Evolutionary conservation across 306 rosid genomes (phyloP).

Genomic region (Biancaea sappan): DNA sequence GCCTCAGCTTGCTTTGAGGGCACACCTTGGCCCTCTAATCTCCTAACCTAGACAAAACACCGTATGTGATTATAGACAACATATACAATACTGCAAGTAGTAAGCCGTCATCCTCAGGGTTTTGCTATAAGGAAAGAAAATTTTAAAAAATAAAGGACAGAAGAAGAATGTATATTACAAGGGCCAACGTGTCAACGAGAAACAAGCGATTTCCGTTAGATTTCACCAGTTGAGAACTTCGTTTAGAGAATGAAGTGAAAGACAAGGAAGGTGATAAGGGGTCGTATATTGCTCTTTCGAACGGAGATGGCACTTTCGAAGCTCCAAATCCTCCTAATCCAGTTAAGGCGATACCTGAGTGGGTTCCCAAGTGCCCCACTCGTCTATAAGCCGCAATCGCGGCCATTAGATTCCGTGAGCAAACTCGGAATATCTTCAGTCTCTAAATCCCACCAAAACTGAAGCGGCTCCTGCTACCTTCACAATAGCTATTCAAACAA

Average conservation of each 20-base stretch:
- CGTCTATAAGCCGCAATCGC: constrained; percentile 66
- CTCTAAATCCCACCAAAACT: constrained; percentile 19
- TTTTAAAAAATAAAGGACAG: neutral
- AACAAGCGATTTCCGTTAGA: constrained; percentile 69
- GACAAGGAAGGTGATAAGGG: constrained; percentile 31
- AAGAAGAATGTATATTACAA: constrained; percentile 47
- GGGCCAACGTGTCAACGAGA: constrained; percentile 90
- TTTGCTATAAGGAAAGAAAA: neutral
- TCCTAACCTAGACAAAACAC: constrained; percentile 64
- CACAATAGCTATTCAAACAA: constrained; percentile 25
- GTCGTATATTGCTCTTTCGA: constrained; percentile 28
- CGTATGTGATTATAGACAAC: neutral
- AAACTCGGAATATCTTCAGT: constrained; percentile 11
- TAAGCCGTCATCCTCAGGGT: neutral
- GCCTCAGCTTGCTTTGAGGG: constrained; percentile 94
- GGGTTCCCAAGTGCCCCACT: constrained; percentile 41
- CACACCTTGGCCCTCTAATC: constrained; percentile 80
- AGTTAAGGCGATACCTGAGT: constrained; percentile 42
- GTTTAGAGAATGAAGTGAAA: constrained; percentile 38
- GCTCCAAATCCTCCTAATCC: constrained; percentile 48
- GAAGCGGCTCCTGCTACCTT: constrained; percentile 11
- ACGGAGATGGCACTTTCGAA: constrained; percentile 36
- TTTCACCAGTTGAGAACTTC: constrained; percentile 59
- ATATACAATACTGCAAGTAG: neutral
- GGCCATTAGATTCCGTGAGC: constrained; percentile 61